These are phyloP conservation scores for Lasiosphaeria miniovina DNA, from an alignment of 495 filamentous ascomycete species.

Conservation along the genomic window DNA sequence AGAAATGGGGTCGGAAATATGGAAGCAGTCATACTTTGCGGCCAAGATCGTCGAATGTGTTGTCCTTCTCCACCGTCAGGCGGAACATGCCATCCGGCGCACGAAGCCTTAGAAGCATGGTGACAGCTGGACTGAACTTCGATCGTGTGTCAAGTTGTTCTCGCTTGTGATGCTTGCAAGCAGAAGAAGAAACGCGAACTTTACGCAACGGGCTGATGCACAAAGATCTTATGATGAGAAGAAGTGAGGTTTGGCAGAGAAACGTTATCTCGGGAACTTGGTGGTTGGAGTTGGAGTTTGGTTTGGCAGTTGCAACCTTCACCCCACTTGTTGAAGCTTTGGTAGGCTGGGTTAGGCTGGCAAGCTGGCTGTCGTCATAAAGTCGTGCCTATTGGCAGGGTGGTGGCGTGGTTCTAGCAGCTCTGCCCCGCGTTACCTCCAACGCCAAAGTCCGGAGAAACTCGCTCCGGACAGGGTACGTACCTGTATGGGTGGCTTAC, in stretches of 20 bases:
- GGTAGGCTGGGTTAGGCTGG: background rate
- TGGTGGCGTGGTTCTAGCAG: background rate
- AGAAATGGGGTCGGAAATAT: too few relatives aligned
- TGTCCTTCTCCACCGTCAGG: slow-evolving; percentile 58
- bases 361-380: slow-evolving; percentile 6
- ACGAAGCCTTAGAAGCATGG: slow-evolving; percentile 67
- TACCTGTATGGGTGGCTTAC: background rate
- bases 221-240: too few relatives aligned
- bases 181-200: too few relatives aligned
- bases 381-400: slow-evolving; percentile 5
- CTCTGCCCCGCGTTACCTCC: background rate
- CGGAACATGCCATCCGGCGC: slow-evolving; percentile 70
- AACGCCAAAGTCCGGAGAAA: background rate
- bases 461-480: slow-evolving; percentile 5
- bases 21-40: slow-evolving; percentile 39
- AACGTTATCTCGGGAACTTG: background rate
- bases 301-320: too few relatives aligned
- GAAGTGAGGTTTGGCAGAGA: too few relatives aligned
- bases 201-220: too few relatives aligned
- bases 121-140: background rate
- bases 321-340: too few relatives aligned
- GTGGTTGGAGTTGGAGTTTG: background rate
- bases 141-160: background rate
- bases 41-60: slow-evolving; percentile 51
- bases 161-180: background rate